These are phyloP conservation scores for Tagetes erecta DNA, from an alignment of 129 eudicot genomes.

Conservation along the genomic window DNA sequence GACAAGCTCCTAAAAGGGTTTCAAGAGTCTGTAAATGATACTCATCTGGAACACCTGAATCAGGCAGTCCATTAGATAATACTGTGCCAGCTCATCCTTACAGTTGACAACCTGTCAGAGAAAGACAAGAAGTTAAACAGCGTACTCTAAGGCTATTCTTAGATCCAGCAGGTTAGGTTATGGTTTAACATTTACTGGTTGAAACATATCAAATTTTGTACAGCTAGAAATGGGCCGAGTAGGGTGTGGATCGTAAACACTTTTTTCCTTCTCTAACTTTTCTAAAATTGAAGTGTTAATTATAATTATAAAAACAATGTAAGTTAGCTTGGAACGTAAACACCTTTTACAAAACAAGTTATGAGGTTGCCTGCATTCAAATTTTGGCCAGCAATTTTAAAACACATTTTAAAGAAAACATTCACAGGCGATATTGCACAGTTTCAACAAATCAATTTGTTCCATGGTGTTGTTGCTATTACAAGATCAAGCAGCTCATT, in stretches of 20 bases:
- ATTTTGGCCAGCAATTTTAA: conserved; percentile 80
- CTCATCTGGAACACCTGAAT: conserved; percentile 99
- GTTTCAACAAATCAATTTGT: conserved; percentile 31
- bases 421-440: conserved; percentile 11
- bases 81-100: conserved; percentile 96
- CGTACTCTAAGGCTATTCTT: conserved; percentile 9
- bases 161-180: not conserved
- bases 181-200: not conserved
- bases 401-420: conserved; percentile 20
- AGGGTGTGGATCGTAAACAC: not conserved
- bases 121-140: conserved; percentile 13
- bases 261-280: not conserved
- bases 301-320: not conserved
- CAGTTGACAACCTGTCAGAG: conserved; percentile 82
- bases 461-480: conserved; percentile 39
- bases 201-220: not conserved
- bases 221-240: not conserved
- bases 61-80: conserved; percentile 97
- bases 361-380: not conserved
- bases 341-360: not conserved
- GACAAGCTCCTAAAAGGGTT: conserved; percentile 84
- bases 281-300: not conserved
- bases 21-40: conserved; percentile 99
- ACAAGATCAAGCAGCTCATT: conserved; percentile 98
- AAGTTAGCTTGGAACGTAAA: no score